Conservation (phyloP, 176 grass and related monocot genomes). For the Aegilops speltoides region DNA sequence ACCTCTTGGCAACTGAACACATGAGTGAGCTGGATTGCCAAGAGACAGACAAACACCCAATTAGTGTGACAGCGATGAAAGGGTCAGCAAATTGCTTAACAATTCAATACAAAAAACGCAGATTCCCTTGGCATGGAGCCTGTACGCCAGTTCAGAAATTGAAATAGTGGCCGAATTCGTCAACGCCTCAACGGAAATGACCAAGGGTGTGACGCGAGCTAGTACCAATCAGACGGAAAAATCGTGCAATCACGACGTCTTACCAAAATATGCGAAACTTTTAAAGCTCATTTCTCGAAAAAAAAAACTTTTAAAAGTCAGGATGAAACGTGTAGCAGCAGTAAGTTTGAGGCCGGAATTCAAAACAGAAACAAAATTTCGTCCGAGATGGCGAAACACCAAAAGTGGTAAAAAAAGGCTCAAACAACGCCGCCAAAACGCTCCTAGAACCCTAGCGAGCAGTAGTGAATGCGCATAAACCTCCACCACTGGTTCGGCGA, state of each 20-base stretch:
- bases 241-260: conserved; percentile 31
- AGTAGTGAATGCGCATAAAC: neutral
- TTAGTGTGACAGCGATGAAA: neutral
- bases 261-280: neutral
- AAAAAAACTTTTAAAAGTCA: too few species aligned
- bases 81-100: neutral
- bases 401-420: neutral
- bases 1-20: neutral
- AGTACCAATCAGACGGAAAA: neutral
- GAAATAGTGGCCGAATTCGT: conserved; percentile 2
- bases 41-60: neutral
- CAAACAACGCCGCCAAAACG: neutral
- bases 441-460: neutral
- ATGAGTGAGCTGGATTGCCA: conserved; percentile 28
- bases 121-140: neutral
- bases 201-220: neutral
- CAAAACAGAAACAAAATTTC: neutral
- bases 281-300: neutral
- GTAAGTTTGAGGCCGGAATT: neutral
- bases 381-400: neutral
- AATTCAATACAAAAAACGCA: conserved; percentile 17
- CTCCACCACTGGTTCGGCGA: neutral
- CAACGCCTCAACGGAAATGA: conserved; percentile 34
- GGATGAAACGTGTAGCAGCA: neutral
- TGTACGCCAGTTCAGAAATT: neutral